Evolutionary conservation across 805 yeast genomes (phyloP).

Genomic region (Cyberlindnera lachancei): DNA sequence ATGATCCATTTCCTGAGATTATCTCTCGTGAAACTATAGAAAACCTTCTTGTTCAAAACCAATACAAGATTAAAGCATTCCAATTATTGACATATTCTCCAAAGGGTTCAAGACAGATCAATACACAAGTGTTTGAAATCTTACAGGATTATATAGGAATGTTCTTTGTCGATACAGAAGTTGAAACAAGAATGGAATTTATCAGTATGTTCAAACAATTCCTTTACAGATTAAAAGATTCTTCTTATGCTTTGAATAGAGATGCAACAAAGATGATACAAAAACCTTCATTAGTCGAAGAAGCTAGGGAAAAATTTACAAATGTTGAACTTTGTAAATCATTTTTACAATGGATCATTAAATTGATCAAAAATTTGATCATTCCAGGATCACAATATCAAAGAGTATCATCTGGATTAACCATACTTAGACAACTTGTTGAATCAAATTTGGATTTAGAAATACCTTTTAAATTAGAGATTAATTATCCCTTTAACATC

Average conservation of each 20-base stretch:
- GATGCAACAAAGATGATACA: conserved; percentile 37
- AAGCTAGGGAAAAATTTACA: conserved; percentile 25
- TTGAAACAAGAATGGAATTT: conserved; percentile 63
- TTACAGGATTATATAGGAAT: conserved; percentile 38
- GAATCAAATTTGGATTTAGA: conserved; percentile 50
- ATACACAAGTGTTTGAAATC: conserved; percentile 34
- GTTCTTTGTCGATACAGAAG: conserved; percentile 55
- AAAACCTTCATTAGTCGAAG: conserved; percentile 29
- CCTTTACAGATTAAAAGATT: conserved; percentile 58
- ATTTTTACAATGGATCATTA: conserved; percentile 36
- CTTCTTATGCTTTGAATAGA: conserved; percentile 50
- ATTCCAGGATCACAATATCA: conserved; percentile 54
- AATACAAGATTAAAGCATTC: conserved; percentile 44
- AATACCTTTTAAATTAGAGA: conserved; percentile 35
- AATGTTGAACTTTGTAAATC: conserved; percentile 26
- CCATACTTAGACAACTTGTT: conserved; percentile 38
- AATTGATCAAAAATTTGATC: conserved; percentile 31
- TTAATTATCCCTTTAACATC: conserved; percentile 42
- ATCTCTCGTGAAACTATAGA: conserved; percentile 28
- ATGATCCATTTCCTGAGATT: conserved; percentile 39
- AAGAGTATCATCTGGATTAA: conserved; percentile 40
- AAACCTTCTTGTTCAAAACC: conserved; percentile 38
- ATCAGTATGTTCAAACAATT: conserved; percentile 56
- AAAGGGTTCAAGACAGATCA: conserved; percentile 53
- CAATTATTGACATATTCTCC: conserved; percentile 55